Base-by-base conservation (phyloP, 768 basidiomycete species). In the Pulveroboletus sp. region DNA sequence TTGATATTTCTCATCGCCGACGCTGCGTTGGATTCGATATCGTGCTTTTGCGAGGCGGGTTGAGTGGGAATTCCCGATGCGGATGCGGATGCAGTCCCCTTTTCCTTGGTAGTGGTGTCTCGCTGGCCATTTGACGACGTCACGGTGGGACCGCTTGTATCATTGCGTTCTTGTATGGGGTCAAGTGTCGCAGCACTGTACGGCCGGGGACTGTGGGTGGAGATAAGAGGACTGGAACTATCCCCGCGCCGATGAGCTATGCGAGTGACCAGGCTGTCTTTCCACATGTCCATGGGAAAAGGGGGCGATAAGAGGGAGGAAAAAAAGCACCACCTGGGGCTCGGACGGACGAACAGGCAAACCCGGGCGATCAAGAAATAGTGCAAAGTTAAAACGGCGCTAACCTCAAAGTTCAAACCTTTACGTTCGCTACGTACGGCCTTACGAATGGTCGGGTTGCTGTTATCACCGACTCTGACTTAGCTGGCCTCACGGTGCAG, bases 161-260 rank as follows among this genome's bases (percentile, higher is more conserved):
- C 29, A 41, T 44, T 51, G 17, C 53, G 23, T 16, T 60, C 64
- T 23, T 12, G 50, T 3, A 63, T 23, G 0, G 53, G 54, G 6
- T 45, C 49, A 30, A 64, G 46, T 7, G 39, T 30, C 11, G 35
- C 27, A 0, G 37, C 43, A 45, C 50, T 55, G 16, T 45, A 11
- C 8, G 51, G 53, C 10, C 51, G 53, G 1, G 51, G 30, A 4
- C 24, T 43, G 20, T 43, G 35, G 16, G 27, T 6, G 12, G 54
- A 5, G 12, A 64, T 49, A 2, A 64, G 55, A n/a, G 62, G 56
- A 9, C 29, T 9, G 60, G 62, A 4, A 59, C 43, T 34, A 43
- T 38, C 7, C 22, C 13, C 12, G 13, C 40, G 14, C 13, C 55
- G 55, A 1, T 22, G 53, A 13, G 40, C 11, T 31, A 63, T 44